Evolutionary conservation across 345 rosid species (phyloP).

Genomic region (Physaria fendleri): DNA sequence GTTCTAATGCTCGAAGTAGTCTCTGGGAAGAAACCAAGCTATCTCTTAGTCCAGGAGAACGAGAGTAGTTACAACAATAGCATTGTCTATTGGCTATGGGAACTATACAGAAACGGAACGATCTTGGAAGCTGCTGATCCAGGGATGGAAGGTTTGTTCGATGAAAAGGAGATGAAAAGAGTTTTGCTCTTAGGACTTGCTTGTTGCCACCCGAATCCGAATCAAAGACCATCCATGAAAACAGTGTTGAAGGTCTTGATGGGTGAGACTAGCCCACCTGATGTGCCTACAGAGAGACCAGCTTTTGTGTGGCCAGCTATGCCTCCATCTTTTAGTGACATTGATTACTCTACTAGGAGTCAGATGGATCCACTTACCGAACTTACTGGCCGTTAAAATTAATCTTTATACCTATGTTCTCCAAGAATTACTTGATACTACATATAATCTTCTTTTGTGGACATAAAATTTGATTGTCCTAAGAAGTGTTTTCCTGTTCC

Average conservation of each 20-base stretch:
- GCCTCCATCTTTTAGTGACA: conserved; percentile 50
- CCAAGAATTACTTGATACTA: neutral
- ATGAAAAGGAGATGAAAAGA: conserved; percentile 35
- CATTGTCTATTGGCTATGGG: conserved; percentile 73
- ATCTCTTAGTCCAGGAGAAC: conserved; percentile 23
- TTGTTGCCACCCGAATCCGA: conserved; percentile 76
- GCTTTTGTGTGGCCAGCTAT: conserved; percentile 65
- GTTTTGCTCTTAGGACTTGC: conserved; percentile 58
- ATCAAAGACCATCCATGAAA: conserved; percentile 63
- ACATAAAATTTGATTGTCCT: neutral
- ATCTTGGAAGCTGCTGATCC: conserved; percentile 51
- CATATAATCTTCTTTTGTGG: neutral
- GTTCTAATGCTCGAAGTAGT: conserved; percentile 54
- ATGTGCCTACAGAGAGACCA: conserved; percentile 54
- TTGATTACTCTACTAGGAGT: conserved; percentile 35
- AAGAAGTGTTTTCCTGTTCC: neutral
- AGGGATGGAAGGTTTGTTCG: conserved; percentile 35
- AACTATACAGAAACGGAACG: conserved; percentile 37
- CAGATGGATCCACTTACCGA: conserved; percentile 32
- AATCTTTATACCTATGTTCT: neutral
- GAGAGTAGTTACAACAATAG: conserved; percentile 34
- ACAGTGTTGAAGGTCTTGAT: conserved; percentile 54
- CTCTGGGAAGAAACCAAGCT: conserved; percentile 50
- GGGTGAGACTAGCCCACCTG: conserved; percentile 48
- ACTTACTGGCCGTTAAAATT: conserved; percentile 37